Evolutionary conservation across 2,329 filamentous ascomycete genomes (phyloP).

Genomic region (Scedosporium dehoogii): DNA sequence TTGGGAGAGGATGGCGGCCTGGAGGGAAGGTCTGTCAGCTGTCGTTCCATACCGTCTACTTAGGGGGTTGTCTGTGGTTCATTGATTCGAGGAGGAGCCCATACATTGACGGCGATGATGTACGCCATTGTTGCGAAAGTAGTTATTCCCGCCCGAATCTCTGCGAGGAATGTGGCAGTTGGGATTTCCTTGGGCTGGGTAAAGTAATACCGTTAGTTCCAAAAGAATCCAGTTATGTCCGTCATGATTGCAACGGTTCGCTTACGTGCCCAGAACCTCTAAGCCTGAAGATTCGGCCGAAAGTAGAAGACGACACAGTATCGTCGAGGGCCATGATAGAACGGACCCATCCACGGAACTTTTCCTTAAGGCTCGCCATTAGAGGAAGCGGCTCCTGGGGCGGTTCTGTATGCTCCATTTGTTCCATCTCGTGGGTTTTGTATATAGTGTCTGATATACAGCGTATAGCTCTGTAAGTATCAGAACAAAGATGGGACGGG

Average conservation of each 20-base stretch:
- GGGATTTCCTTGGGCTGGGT: slow-evolving; percentile 55
- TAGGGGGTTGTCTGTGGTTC: not conserved
- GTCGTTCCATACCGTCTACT: not conserved
- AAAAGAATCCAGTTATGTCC: not conserved
- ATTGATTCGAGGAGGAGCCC: slow-evolving; percentile 13
- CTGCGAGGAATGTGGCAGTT: slow-evolving; percentile 62
- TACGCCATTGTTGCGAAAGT: slow-evolving; percentile 79
- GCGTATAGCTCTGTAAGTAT: not conserved
- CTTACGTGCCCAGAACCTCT: slow-evolving; percentile 56
- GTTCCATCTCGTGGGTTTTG: slow-evolving; percentile 3
- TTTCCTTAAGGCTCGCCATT: slow-evolving; percentile 7
- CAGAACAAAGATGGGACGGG: not conserved
- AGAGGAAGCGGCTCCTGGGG: not conserved
- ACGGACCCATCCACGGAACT: slow-evolving; percentile 11
- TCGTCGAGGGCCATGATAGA: slow-evolving; percentile 18
- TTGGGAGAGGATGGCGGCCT: slow-evolving; percentile 64
- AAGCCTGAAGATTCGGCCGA: slow-evolving; percentile 53
- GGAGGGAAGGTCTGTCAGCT: slow-evolving; percentile 13
- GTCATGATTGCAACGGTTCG: not conserved
- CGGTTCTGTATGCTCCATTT: slow-evolving; percentile 9
- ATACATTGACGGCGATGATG: slow-evolving; percentile 65
- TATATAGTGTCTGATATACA: not conserved
- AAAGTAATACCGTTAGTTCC: slow-evolving; percentile 5
- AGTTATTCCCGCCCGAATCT: slow-evolving; percentile 69
- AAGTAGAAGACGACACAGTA: slow-evolving; percentile 23